Evolutionary conservation across 805 yeast species (phyloP).

Genomic region (Hanseniaspora occidentalis): DNA sequence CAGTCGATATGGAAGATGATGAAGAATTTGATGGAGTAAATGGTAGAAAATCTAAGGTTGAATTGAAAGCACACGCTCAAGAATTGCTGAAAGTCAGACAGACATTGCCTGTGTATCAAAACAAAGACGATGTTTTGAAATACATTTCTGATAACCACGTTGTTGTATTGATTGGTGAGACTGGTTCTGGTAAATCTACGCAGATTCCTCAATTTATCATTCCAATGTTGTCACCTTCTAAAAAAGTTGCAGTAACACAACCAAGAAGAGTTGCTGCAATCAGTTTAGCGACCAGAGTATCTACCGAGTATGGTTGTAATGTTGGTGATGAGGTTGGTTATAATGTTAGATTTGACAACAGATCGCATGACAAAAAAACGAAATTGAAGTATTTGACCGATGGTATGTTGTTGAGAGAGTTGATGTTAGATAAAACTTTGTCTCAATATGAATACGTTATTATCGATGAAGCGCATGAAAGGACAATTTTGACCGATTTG

Average conservation of each 20-base stretch:
- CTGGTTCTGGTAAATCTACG: conserved; percentile 97
- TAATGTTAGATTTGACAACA: conserved; percentile 81
- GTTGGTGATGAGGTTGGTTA: conserved; percentile 83
- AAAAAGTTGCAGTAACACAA: conserved; percentile 78
- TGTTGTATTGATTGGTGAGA: conserved; percentile 82
- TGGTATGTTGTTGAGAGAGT: conserved; percentile 91
- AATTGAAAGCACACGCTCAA: conserved; percentile 27
- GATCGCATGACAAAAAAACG: conserved; percentile 41
- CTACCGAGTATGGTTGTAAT: conserved; percentile 70
- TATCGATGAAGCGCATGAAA: conserved; percentile 95
- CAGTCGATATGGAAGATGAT: conserved; percentile 21
- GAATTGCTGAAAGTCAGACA: conserved; percentile 40
- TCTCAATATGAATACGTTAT: conserved; percentile 61
- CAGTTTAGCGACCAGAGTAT: conserved; percentile 82
- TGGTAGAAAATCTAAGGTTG: conserved; percentile 12
- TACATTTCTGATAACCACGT: conserved; percentile 48
- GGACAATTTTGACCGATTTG: conserved; percentile 85
- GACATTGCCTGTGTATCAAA: conserved; percentile 64
- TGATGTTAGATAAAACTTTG: conserved; percentile 61
- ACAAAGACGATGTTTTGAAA: conserved; percentile 47
- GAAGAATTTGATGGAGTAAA: conserved; percentile 11
- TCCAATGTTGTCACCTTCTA: conserved; percentile 22
- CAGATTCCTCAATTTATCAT: conserved; percentile 90
- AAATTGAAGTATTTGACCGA: conserved; percentile 81
- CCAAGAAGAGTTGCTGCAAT: conserved; percentile 98